Evolutionary conservation across 2,329 filamentous ascomycete genomes (phyloP), one percentile per base, ranked within the genome.

Genomic region (Neofusicoccum sp.): DNA sequence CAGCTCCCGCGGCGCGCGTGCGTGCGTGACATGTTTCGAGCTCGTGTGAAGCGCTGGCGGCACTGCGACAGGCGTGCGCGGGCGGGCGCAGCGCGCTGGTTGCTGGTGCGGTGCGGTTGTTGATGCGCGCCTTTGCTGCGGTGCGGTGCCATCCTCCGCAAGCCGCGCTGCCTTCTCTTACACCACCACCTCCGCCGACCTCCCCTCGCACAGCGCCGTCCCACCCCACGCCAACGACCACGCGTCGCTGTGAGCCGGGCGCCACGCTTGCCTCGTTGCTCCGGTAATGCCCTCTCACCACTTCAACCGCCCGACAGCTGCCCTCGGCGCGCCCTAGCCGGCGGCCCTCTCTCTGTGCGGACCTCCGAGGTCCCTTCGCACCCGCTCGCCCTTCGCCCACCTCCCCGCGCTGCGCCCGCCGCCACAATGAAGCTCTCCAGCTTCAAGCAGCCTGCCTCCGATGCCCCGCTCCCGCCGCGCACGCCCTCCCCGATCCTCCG

Each of bases 401-500:
- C 3, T n/a, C 61, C 44, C 37, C 45, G 43, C 29, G 37, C 52
- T 45, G 34, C 52, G 6, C 29, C 29, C 29, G n/a, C 34, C 52
- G 36, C 61, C 61, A 59, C 52, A 44, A 63, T 63, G 61, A 63
- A 58, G 61, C 61, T 63, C 29, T 49, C 43, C 29, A 63, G 61
- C 61, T 63, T 63, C 61, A 58, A 52, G 45, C 31, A 50, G 33
- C n/a, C 44, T n/a, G 33, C 54, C 45, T 58, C 44, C 52, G 61
- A 56, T 34, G 31, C 31, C 47, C 33, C 33, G 56, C 5, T 50
- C 43, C 67, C 67, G 49, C 64, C 66, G 22, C 67, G 74, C 52
- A 72, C 73, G 6, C 69, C 73, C 7, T 71, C 74, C 33, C 74
- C 74, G 14, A 73, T 74, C 39, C 68, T 67, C 44, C 64, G 67